Percentiles rank a stretch among this genome's conserved stretches.
These are phyloP conservation scores for Tuber microsphaerosporum DNA, from an alignment of 495 filamentous ascomycete species.

Conservation along the genomic window DNA sequence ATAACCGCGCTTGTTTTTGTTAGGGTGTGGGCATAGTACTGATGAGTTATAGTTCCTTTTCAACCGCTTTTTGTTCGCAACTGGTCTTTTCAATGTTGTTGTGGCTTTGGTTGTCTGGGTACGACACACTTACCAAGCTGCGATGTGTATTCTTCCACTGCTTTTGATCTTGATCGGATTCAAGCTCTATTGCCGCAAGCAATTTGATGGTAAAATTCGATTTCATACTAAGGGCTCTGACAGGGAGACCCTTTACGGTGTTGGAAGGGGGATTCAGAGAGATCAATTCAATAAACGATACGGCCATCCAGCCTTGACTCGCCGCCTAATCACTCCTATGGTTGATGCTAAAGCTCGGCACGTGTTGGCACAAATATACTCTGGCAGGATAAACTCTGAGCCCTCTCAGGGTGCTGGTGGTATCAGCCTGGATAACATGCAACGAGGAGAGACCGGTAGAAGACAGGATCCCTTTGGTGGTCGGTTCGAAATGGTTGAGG, in stretches of 20 bases:
- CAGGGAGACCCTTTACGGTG: conserved; percentile 27
- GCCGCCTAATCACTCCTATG: conserved; percentile 87
- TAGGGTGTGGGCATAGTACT: neutral
- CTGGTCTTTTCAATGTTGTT: conserved; percentile 69
- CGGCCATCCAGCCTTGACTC: conserved; percentile 84
- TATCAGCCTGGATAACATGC: conserved; percentile 72
- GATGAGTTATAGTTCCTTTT: conserved; percentile 52
- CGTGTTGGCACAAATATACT: conserved; percentile 70
- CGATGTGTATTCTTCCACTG: conserved; percentile 56
- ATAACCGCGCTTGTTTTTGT: neutral
- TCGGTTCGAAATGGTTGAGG: conserved; percentile 82
- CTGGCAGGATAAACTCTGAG: conserved; percentile 58
- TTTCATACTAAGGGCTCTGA: conserved; percentile 56
- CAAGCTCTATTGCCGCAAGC: conserved; percentile 71
- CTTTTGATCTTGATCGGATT: conserved; percentile 75
- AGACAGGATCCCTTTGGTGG: conserved; percentile 45
- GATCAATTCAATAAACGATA: conserved; percentile 76
- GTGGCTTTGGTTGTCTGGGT: conserved; percentile 65
- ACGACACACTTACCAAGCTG: conserved; percentile 24
- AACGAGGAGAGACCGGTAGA: conserved; percentile 66
- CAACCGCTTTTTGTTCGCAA: conserved; percentile 83
- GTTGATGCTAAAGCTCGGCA: conserved; percentile 84
- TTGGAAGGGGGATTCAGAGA: conserved; percentile 45
- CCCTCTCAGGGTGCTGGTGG: conserved; percentile 51
- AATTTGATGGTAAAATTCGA: conserved; percentile 68